Base-by-base conservation (phyloP, 306 rosid species). In the Medicago lupulina region DNA sequence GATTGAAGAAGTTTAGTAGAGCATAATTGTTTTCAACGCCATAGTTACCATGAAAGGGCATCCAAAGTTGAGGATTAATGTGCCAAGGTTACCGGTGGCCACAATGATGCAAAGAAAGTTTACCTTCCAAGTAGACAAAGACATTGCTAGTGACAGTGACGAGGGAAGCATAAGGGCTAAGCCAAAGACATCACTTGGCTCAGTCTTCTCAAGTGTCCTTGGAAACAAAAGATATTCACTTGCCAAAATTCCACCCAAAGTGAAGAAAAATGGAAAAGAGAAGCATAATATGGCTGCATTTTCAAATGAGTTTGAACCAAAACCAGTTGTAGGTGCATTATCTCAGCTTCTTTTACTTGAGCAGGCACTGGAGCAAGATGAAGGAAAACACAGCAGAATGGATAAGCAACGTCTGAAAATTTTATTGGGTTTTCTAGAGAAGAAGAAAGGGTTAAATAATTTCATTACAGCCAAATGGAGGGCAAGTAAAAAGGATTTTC, bases 81-180 rank as follows among this genome's bases (percentile, higher is more conserved):
- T 83, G 67, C 87, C 83, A 5, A 83, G 75, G 34, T 79, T 75
- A 51, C 51, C 67, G 40, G 46, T 77, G 13, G n/a, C 64, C 57
- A 83, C 73, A 65, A 73, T 77, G 60, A 83, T 85, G 77, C 84
- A 65, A 40, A 78, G 61, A 40, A 74, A 64, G 65, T 64, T 67
- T 68, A 60, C 8, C n/a, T 65, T 77, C 8, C 78, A 58, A 13
- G 34, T 40, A 49, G 65, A 58, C 70, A 71, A 81, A 46, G 43
- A 21, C 19, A 57, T 18, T 34, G 11, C 43, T 23, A 49, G 23
- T 13, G 60, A 38, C 46, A 41, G 17, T 6, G 66, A 38, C 11
- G 18, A 41, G 19, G 73, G 18, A 13, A 75, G 34, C 34, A 55
- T 51, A 69, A 21, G 77, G 64, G 36, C 51, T 50, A 77, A 15